Conservation (phyloP, 2,329 filamentous ascomycete genomes). For the Pyrenophora graminea region DNA sequence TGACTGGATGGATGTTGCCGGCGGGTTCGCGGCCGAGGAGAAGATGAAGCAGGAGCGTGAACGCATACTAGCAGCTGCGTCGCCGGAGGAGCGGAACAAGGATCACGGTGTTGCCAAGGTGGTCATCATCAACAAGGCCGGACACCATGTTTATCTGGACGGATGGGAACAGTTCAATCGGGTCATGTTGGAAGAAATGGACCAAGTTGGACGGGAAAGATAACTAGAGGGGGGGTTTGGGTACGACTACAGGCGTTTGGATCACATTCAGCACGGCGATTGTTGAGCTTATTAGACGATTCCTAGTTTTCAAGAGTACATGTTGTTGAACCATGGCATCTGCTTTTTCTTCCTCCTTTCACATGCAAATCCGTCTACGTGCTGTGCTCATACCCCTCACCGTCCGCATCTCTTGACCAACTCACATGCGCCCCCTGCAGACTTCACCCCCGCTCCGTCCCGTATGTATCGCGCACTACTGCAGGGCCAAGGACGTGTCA, state of each 20-base stretch:
- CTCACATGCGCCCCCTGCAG: conserved; percentile 16
- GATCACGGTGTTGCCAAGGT: conserved; percentile 87
- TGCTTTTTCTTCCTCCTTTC: not conserved
- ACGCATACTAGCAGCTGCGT: conserved; percentile 64
- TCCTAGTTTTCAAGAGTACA: too few species aligned
- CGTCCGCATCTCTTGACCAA: not conserved
- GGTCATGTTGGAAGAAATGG: conserved; percentile 68
- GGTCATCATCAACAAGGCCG: conserved; percentile 71
- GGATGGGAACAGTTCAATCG: conserved; percentile 72
- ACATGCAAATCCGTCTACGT: not conserved
- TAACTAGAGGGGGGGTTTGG: not conserved
- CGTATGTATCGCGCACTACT: conserved; percentile 6
- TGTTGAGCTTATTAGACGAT: not conserved
- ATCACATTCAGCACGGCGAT: not conserved
- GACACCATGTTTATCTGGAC: conserved; percentile 74
- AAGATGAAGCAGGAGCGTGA: conserved; percentile 72
- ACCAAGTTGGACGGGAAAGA: conserved; percentile 55
- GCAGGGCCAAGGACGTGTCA: conserved; percentile 14
- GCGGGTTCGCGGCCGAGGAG: conserved; percentile 78
- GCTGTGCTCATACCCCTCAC: conserved; percentile 6
- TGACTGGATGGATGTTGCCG: conserved; percentile 97
- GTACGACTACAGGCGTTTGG: conserved; percentile 10
- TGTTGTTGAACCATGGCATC: not conserved
- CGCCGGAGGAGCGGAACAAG: conserved; percentile 66
- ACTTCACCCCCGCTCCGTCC: conserved; percentile 8